These are phyloP conservation scores for Adansonia rubrostipa DNA, from an alignment of 441 rosid species.

Conservation along the genomic window DNA sequence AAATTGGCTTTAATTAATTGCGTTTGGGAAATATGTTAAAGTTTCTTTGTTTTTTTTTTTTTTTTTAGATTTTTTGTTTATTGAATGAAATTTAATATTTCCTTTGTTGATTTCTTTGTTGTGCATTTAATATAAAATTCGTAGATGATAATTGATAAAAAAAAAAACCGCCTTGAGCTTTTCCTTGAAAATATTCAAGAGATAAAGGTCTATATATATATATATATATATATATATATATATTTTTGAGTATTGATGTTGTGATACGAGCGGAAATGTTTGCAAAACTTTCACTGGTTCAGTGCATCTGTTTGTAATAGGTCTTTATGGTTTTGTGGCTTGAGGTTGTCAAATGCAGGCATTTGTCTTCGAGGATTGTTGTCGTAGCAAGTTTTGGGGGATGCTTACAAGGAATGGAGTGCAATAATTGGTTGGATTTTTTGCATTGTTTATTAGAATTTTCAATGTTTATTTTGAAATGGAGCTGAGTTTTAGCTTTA, in stretches of 20 bases:
- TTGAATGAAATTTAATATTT: neutral
- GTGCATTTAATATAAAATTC: neutral
- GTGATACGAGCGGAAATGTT: neutral
- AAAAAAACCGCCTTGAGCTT: neutral
- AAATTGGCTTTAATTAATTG: neutral
- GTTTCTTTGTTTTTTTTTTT: neutral
- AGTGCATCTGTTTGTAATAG: neutral
- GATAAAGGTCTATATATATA: neutral
- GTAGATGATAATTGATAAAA: neutral
- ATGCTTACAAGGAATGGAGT: constrained; percentile 3
- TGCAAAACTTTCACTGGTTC: neutral
- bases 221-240: neutral
- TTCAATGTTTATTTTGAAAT: neutral
- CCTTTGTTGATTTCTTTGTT: neutral
- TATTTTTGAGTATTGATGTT: neutral
- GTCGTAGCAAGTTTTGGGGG: neutral
- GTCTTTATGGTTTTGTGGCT: neutral
- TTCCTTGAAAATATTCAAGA: neutral
- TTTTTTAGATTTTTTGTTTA: neutral
- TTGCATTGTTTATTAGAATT: neutral
- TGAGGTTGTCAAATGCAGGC: neutral
- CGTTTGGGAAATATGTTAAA: neutral
- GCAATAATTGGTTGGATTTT: neutral
- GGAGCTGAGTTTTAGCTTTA: neutral
- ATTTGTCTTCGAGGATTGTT: neutral